phyloP scores from a whole-genome alignment of 495 filamentous ascomycete genomes.

The Talaromyces liani region DNA sequence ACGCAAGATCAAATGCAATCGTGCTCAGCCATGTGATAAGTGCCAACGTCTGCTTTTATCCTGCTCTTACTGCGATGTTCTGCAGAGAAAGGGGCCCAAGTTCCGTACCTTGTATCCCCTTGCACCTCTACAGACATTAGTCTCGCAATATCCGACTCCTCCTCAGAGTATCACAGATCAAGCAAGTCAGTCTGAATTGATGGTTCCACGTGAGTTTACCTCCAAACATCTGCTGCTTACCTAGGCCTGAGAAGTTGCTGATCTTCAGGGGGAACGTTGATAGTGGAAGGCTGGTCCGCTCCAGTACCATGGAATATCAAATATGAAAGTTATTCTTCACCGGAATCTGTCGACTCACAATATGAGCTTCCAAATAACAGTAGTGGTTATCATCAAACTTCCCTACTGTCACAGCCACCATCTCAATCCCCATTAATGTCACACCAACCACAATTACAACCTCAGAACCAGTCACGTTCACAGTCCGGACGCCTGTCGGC shows the following conservation, averaged over 20 bases:
- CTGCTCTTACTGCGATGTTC: constrained; percentile 37
- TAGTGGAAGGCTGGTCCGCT: constrained; percentile 5
- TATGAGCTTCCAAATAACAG: constrained; percentile 4
- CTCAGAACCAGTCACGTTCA: background rate
- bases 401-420: constrained; percentile 3
- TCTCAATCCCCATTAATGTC: background rate
- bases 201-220: constrained; percentile 2
- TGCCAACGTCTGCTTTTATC: constrained; percentile 37
- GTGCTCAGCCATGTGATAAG: constrained; percentile 38
- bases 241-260: background rate
- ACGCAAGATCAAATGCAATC: constrained; percentile 39
- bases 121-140: constrained; percentile 33
- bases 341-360: constrained; percentile 29
- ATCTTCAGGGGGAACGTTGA: background rate
- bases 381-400: constrained; percentile 8
- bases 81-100: constrained; percentile 39
- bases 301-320: constrained; percentile 7
- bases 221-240: background rate
- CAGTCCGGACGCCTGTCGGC: constrained; percentile 24
- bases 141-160: constrained; percentile 9
- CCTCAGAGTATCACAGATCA: constrained; percentile 3
- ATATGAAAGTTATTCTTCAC: constrained; percentile 22
- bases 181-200: background rate
- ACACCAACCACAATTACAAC: background rate
- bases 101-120: constrained; percentile 38